These are phyloP conservation scores for Aurantiochytrium sp. DNA, from an alignment of 108 stramenopile genomes.

Conservation along the genomic window DNA sequence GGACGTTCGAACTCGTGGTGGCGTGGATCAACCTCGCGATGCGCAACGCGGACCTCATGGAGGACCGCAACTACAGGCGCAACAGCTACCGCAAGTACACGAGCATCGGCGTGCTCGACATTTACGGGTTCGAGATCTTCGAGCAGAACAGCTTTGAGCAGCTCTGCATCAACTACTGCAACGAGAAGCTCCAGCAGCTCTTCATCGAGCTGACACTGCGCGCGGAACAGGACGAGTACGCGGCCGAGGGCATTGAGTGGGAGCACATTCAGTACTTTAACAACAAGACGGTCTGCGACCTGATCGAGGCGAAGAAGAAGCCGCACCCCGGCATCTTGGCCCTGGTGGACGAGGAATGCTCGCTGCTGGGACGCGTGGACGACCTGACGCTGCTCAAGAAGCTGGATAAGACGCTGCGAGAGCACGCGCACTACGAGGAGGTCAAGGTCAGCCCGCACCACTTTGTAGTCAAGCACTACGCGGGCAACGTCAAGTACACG, in stretches of 20 bases:
- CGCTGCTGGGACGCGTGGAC: background rate
- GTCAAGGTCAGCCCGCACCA: constrained; percentile 32
- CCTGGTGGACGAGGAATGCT: constrained; percentile 49
- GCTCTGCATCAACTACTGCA: constrained; percentile 56
- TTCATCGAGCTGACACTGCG: constrained; percentile 59
- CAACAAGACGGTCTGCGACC: constrained; percentile 54
- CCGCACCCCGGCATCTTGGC: constrained; percentile 42
- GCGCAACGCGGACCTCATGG: background rate
- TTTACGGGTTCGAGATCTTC: constrained; percentile 52
- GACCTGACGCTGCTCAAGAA: constrained; percentile 28
- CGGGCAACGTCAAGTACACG: constrained; percentile 40
- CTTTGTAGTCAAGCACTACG: constrained; percentile 46
- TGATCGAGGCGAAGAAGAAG: constrained; percentile 48
- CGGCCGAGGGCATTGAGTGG: constrained; percentile 54
- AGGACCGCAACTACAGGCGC: background rate
- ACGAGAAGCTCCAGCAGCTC: constrained; percentile 62
- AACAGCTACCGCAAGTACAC: background rate
- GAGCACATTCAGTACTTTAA: constrained; percentile 49
- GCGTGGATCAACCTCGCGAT: constrained; percentile 37
- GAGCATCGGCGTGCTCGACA: constrained; percentile 47
- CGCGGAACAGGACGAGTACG: constrained; percentile 62
- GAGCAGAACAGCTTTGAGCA: constrained; percentile 48
- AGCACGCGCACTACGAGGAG: constrained; percentile 8
- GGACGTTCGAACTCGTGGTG: constrained; percentile 42
- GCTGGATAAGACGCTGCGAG: background rate